phyloP scores from a whole-genome alignment of 2,329 filamentous ascomycete genomes.

The Trichoderma brevicompactum region DNA sequence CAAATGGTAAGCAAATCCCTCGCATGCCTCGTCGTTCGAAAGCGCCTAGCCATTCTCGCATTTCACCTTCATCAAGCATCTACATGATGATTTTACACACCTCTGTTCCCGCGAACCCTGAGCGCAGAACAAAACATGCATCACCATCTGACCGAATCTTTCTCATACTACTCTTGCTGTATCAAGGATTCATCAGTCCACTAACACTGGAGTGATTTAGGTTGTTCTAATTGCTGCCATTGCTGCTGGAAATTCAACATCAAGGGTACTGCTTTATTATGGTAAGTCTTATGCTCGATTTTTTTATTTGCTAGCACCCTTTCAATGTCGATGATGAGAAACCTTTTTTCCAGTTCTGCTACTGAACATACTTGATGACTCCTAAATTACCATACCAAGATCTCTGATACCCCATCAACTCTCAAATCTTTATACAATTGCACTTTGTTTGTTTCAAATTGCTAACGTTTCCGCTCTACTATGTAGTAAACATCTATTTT shows the following conservation, averaged over 20 bases:
- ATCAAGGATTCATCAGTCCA: neutral
- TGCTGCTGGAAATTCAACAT: neutral
- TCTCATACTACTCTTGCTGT: conserved; percentile 31
- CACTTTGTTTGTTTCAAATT: neutral
- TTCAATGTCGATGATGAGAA: conserved; percentile 64
- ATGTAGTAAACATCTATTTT: neutral
- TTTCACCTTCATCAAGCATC: conserved; percentile 10
- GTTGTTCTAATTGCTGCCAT: neutral
- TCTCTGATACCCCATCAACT: conserved; percentile 53
- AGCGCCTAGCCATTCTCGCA: conserved; percentile 4
- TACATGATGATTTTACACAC: conserved; percentile 59
- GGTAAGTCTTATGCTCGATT: neutral
- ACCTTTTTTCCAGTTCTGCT: conserved; percentile 72
- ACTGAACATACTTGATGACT: conserved; percentile 71
- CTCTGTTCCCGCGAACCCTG: conserved; percentile 66
- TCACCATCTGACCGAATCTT: conserved; percentile 67
- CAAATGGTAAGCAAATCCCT: conserved; percentile 6
- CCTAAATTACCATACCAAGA: conserved; percentile 66
- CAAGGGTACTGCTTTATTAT: neutral
- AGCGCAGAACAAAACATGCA: conserved; percentile 71
- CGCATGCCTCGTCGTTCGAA: conserved; percentile 18
- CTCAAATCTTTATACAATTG: neutral
- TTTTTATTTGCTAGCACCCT: neutral
- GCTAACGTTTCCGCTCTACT: conserved; percentile 19
- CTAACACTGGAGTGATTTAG: conserved; percentile 9